Evolutionary conservation across 768 basidiomycete genomes (phyloP), one percentile per base, ranked within the genome.

Genomic region (Amanita rubescens): DNA sequence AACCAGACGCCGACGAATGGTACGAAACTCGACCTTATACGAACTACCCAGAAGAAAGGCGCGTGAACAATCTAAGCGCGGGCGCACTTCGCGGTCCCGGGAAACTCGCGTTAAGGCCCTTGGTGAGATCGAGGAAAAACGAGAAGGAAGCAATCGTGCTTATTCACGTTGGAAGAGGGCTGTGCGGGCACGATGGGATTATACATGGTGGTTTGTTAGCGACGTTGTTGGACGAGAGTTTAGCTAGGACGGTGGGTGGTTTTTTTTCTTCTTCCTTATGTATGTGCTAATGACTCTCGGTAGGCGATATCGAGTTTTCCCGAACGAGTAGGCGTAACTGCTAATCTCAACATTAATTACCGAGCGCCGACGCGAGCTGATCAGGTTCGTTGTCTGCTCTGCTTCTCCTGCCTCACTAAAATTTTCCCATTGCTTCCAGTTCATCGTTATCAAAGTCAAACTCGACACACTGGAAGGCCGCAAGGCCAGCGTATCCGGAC

Each of bases 151-250:
- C 80, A 8, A 63, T 82, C 25, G 73, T 82, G 4, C 71, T 96
- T 55, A 53, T 94, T 1, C 95, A 97, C 61, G 73, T 96, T 2
- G 95, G 95, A 1, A 71, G 88, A 37, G 88, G 85, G 1, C 57
- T 98, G 49, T 98, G 95, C 63, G 94, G 90, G 3, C 87, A 95
- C 58, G 93, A 95, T 67, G 95, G 95, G 0, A 93, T 99, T 56
- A 71, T 96, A 2, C 95, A 99, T 60, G 95, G 95, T 0, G 95
- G 95, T 1, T 62, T 97, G 55, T 73, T 97, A n/a, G 92, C 94
- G 37, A 96, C 93, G 2, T 67, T 97, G 15, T 65, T 96, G 51
- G 95, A 99, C 58, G 95, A 99, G 73, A 74, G 76, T 14, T 63
- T 96, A 38, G 85, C 84, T 53, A 72, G 95, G 55, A 87, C 82